Evolutionary conservation across 371 early-diverging fungal species (phyloP).

Genomic region (Syncephalastrum monosporum): DNA sequence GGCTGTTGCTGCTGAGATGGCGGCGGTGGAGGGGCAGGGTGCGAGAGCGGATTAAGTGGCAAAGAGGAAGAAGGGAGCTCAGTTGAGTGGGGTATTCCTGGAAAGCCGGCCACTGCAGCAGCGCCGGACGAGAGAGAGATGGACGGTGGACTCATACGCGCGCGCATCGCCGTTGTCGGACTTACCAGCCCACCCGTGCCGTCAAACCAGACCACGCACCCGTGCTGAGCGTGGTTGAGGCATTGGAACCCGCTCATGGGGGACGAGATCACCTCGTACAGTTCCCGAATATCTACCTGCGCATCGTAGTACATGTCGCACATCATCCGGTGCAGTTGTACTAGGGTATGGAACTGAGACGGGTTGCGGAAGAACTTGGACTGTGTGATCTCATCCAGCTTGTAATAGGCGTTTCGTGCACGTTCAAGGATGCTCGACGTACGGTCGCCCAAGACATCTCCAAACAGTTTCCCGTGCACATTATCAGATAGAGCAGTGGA

Average conservation of each 20-base stretch:
- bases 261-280: conserved; percentile 25
- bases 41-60: no score
- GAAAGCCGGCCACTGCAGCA: conserved; percentile 2
- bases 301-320: conserved; percentile 30
- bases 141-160: conserved; percentile 1
- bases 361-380: conserved; percentile 16
- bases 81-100: not conserved
- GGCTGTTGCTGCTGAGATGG: no score
- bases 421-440: conserved; percentile 27
- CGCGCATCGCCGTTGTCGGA: not conserved
- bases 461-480: conserved; percentile 39
- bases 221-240: conserved; percentile 30
- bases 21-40: no score
- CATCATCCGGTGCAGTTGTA: conserved; percentile 34
- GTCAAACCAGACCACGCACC: conserved; percentile 25
- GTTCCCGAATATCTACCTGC: conserved; percentile 26
- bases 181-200: not conserved
- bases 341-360: conserved; percentile 26
- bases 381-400: conserved; percentile 32
- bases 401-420: conserved; percentile 29
- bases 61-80: no score
- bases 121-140: not conserved
- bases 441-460: conserved; percentile 34
- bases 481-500: conserved; percentile 32
- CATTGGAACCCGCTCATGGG: conserved; percentile 34